These are phyloP conservation scores for Cordia subcordata DNA, from an alignment of 257 asterid genomes.

Conservation along the genomic window DNA sequence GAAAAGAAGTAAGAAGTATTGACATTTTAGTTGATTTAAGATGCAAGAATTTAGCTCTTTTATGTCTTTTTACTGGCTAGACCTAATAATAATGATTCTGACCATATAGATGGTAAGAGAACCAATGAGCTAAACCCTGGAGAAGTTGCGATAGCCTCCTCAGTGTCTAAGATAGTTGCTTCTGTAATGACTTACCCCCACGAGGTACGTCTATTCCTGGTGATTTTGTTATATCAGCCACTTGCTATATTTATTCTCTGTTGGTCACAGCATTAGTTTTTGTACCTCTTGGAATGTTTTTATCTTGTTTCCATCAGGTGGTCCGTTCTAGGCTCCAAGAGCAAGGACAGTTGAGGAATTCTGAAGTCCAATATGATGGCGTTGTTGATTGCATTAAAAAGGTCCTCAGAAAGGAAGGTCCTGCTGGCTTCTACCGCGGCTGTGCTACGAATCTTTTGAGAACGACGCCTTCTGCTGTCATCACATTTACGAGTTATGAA, in stretches of 20 bases:
- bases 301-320: conserved; percentile 41
- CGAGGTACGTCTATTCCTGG: conserved; percentile 48
- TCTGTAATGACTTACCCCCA: conserved; percentile 89
- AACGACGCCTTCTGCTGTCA: conserved; percentile 91
- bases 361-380: conserved; percentile 55
- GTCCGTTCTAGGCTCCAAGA: conserved; percentile 95
- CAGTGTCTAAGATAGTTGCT: conserved; percentile 75
- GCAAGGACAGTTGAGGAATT: conserved; percentile 64
- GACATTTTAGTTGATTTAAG: background rate
- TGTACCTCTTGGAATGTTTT: background rate
- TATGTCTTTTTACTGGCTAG: background rate
- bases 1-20: conserved; percentile 37
- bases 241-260: too few species aligned
- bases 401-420: conserved; percentile 60
- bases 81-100: conserved; percentile 2
- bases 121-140: conserved; percentile 48
- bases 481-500: conserved; percentile 88
- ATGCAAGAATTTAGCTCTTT: background rate
- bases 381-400: conserved; percentile 74
- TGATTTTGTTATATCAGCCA: background rate
- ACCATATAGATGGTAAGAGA: conserved; percentile 51
- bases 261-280: background rate
- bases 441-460: conserved; percentile 92
- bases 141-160: conserved; percentile 83
- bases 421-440: conserved; percentile 84